Percentiles rank a stretch among this genome's conserved stretches.
phyloP scores from a whole-genome alignment of 768 basidiomycete species.

The Leucogyrophana mollusca region DNA sequence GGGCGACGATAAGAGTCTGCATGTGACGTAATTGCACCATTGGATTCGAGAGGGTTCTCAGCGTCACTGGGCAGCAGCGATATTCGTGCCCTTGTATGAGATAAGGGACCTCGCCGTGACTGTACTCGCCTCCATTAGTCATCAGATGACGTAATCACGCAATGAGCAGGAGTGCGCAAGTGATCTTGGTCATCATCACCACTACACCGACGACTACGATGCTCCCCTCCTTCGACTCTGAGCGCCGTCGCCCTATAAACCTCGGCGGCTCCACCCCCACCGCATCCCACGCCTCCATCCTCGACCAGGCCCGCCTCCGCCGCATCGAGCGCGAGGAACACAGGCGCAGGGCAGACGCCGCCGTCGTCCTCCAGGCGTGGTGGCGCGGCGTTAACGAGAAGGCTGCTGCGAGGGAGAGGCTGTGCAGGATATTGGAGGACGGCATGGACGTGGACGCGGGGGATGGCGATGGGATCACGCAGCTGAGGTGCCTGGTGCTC shows the following conservation, averaged over 20 bases:
- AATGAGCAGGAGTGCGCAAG: no score
- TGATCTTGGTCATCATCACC: no score
- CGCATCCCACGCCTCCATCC: conserved; percentile 52
- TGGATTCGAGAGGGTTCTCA: no score
- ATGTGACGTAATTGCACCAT: no score
- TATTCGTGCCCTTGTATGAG: no score
- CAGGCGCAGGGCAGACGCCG: conserved; percentile 56
- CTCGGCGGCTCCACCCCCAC: conserved; percentile 63
- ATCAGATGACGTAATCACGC: no score
- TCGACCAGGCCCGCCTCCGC: conserved; percentile 60
- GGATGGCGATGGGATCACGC: conserved; percentile 53
- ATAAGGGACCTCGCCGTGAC: no score
- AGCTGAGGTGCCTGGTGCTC: conserved; percentile 64
- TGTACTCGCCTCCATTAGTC: no score
- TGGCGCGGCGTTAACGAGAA: conserved; percentile 56
- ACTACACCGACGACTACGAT: no score
- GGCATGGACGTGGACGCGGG: no score
- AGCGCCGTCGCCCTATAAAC: conserved; percentile 66
- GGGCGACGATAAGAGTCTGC: no score
- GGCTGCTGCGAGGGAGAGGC: conserved; percentile 37
- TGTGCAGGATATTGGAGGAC: conserved; percentile 49
- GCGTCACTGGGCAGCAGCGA: no score
- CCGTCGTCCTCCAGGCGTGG: conserved; percentile 64
- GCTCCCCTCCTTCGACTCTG: conserved; percentile 50
- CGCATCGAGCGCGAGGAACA: conserved; percentile 56